Percentiles rank a stretch among this genome's conserved stretches.
phyloP scores from a whole-genome alignment of 2,329 filamentous ascomycete species.

The Podosphaera fusca region DNA sequence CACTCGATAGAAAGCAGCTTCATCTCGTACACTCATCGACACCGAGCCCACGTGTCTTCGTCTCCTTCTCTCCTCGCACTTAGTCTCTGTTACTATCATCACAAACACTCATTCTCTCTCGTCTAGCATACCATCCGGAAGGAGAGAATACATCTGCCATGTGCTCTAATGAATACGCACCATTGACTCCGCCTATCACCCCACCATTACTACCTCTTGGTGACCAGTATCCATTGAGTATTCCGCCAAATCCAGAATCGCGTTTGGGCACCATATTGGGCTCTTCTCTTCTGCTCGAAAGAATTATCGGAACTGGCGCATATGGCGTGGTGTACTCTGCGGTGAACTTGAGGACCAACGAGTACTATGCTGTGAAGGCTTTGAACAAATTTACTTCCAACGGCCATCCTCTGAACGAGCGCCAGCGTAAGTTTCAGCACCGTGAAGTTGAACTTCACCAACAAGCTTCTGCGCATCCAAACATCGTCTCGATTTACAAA shows the following conservation, averaged over 20 bases:
- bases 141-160: background rate
- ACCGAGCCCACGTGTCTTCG: background rate
- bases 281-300: slow-evolving; percentile 44
- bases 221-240: background rate
- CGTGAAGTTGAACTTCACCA: slow-evolving; percentile 85
- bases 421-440: slow-evolving; percentile 77
- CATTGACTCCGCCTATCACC: background rate
- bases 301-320: slow-evolving; percentile 75
- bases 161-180: background rate
- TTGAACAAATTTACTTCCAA: slow-evolving; percentile 70
- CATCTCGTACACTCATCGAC: background rate
- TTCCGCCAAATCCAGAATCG: slow-evolving; percentile 42
- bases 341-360: slow-evolving; percentile 46
- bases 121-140: background rate
- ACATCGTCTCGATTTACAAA: slow-evolving; percentile 82
- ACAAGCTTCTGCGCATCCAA: slow-evolving; percentile 66
- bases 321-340: slow-evolving; percentile 93
- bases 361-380: slow-evolving; percentile 85
- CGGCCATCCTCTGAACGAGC: slow-evolving; percentile 49
- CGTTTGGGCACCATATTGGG: slow-evolving; percentile 66
- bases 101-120: background rate
- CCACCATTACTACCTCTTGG: background rate
- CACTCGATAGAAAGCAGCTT: background rate
- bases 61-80: background rate
- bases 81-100: background rate